Percentiles rank a stretch among this genome's conserved stretches.
Conservation (phyloP, 495 filamentous ascomycete genomes). For the Aspergillus bridgeri region DNA sequence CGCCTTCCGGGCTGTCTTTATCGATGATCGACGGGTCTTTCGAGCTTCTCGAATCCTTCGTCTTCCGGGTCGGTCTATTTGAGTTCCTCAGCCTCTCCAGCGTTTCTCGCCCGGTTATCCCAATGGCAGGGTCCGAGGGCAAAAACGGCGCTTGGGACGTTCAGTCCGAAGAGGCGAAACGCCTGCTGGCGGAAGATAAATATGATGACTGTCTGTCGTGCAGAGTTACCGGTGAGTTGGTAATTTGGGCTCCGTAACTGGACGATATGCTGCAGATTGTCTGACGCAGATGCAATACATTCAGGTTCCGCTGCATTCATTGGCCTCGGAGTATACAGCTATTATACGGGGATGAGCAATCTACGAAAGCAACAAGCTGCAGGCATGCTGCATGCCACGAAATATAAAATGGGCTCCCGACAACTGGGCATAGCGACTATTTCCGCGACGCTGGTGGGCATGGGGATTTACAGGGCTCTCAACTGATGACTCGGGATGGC, state of each 20-base stretch:
- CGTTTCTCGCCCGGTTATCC: neutral
- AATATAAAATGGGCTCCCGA: constrained; percentile 74
- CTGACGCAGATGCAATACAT: constrained; percentile 13
- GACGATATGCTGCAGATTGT: neutral
- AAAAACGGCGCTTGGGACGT: constrained; percentile 27
- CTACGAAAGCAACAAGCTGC: constrained; percentile 64
- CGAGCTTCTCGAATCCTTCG: neutral
- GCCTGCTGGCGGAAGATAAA: constrained; percentile 58
- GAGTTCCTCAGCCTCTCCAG: neutral
- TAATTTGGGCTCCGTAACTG: neutral
- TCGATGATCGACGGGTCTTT: neutral
- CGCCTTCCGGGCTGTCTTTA: constrained; percentile 28
- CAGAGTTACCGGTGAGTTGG: constrained; percentile 58
- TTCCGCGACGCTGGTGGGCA: constrained; percentile 62
- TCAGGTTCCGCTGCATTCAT: constrained; percentile 79
- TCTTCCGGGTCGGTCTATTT: neutral
- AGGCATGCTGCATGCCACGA: constrained; percentile 66
- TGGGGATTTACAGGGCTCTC: constrained; percentile 61
- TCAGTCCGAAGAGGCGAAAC: constrained; percentile 36
- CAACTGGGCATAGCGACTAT: constrained; percentile 67
- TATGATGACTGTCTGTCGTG: constrained; percentile 69
- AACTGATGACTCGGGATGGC: constrained; percentile 38
- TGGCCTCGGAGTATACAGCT: constrained; percentile 86
- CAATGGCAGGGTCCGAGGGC: neutral
- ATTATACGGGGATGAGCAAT: constrained; percentile 73